phyloP scores from a whole-genome alignment of 2,329 filamentous ascomycete species.

The Samsoniella hepiali region DNA sequence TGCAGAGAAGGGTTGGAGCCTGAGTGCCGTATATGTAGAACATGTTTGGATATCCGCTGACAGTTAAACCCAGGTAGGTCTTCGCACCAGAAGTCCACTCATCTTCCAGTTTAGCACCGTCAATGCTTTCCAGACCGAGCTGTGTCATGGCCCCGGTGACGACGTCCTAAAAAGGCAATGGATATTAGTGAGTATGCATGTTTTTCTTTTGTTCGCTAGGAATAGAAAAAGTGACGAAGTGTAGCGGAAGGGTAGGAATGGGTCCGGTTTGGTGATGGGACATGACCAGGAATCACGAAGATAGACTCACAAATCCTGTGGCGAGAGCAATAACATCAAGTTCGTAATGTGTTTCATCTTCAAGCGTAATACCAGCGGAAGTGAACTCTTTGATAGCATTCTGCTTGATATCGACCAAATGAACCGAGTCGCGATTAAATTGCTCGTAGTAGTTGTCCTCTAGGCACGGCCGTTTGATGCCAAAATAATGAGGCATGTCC shows the following conservation, averaged over 20 bases:
- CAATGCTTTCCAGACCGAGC: constrained; percentile 28
- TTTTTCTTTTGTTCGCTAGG: not conserved
- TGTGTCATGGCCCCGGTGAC: constrained; percentile 27
- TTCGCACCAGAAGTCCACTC: constrained; percentile 25
- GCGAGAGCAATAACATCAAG: constrained; percentile 36
- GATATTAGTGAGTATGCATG: not conserved
- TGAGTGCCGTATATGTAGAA: constrained; percentile 24
- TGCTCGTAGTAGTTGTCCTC: constrained; percentile 50
- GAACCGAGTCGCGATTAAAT: constrained; percentile 27
- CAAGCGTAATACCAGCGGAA: constrained; percentile 36
- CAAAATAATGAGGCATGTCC: constrained; percentile 44
- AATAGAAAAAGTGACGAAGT: constrained; percentile 27
- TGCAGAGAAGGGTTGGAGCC: constrained; percentile 19
- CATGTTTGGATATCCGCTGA: constrained; percentile 22
- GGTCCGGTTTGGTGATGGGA: too few relatives aligned
- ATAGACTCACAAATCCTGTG: constrained; percentile 31
- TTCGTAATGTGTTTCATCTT: constrained; percentile 33
- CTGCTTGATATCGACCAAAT: constrained; percentile 39
- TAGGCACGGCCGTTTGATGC: constrained; percentile 43
- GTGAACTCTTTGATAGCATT: constrained; percentile 41
- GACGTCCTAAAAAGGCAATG: constrained; percentile 19
- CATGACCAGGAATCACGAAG: constrained; percentile 26
- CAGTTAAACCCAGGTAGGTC: constrained; percentile 28
- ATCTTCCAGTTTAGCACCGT: constrained; percentile 29
- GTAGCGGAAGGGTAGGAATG: too few relatives aligned